Evolutionary conservation across 352 stramenopile genomes (phyloP).

Genomic region (Globisporangium cederbergense): DNA sequence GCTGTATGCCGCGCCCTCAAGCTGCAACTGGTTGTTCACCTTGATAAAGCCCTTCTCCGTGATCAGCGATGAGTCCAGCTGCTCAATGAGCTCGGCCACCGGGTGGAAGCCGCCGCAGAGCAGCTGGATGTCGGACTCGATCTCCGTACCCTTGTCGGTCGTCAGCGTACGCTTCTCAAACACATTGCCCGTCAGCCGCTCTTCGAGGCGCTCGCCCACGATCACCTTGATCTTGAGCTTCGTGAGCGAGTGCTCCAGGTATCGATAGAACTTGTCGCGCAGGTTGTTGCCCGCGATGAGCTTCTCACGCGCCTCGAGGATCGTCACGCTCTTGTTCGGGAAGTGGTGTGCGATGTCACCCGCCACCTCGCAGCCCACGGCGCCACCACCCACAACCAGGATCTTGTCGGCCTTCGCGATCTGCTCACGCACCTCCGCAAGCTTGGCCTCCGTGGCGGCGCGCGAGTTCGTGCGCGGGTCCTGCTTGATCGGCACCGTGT

Average conservation of each 20-base stretch:
- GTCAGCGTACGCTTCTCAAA: slow-evolving; percentile 35
- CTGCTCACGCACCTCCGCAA: slow-evolving; percentile 25
- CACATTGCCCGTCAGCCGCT: slow-evolving; percentile 30
- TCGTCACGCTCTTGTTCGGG: slow-evolving; percentile 47
- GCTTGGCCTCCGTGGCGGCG: slow-evolving; percentile 20
- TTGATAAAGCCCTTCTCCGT: slow-evolving; percentile 36
- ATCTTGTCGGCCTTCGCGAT: slow-evolving; percentile 43
- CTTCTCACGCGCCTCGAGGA: slow-evolving; percentile 32
- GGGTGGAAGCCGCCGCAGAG: slow-evolving; percentile 36
- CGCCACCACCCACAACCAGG: slow-evolving; percentile 48
- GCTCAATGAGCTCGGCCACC: slow-evolving; percentile 19
- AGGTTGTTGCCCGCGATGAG: slow-evolving; percentile 35
- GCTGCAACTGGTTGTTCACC: slow-evolving; percentile 46
- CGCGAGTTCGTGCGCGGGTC: slow-evolving; percentile 19
- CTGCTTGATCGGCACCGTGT: slow-evolving; percentile 58
- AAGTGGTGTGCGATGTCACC: slow-evolving; percentile 43
- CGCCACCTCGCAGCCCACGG: slow-evolving; percentile 54
- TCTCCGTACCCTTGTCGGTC: slow-evolving; percentile 41
- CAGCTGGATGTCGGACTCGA: slow-evolving; percentile 49
- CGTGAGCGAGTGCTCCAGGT: slow-evolving; percentile 28
- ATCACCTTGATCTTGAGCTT: slow-evolving; percentile 51
- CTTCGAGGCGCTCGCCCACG: slow-evolving; percentile 40
- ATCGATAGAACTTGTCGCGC: slow-evolving; percentile 39
- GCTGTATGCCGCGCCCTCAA: slow-evolving; percentile 38
- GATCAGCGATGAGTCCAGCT: slow-evolving; percentile 38